phyloP scores from a whole-genome alignment of 306 rosid genomes.

The Inga leiocalycina region DNA sequence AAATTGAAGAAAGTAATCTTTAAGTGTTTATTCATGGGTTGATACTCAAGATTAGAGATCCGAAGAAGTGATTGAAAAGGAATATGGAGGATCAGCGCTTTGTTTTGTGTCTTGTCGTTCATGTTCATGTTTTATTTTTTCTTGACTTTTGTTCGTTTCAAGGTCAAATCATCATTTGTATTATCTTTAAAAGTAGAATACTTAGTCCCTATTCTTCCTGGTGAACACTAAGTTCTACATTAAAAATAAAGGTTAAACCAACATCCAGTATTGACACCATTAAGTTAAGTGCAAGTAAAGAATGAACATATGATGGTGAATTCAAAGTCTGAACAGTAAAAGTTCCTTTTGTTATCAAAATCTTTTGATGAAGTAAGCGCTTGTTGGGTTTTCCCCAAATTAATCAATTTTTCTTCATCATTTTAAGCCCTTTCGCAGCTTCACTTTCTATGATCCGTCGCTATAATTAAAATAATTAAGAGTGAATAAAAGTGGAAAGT shows the following conservation, averaged over 20 bases:
- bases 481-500: background rate
- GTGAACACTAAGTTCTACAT: too few species aligned
- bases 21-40: background rate
- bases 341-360: background rate
- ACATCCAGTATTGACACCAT: too few species aligned
- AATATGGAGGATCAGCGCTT: background rate
- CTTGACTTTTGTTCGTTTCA: background rate
- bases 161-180: background rate
- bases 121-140: background rate
- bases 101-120: background rate
- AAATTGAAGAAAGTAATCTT: background rate
- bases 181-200: background rate
- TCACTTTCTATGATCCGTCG: background rate
- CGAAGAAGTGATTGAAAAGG: background rate
- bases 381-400: background rate
- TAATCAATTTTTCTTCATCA: background rate
- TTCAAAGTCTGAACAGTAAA: conserved; percentile 12
- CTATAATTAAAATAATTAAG: background rate
- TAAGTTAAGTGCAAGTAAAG: too few species aligned
- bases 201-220: background rate
- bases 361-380: background rate
- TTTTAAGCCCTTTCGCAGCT: background rate
- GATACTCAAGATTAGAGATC: background rate
- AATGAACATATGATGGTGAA: background rate
- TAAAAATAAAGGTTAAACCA: too few species aligned